phyloP scores from a whole-genome alignment of 352 stramenopile species.

The Globisporangium orthogonon region DNA sequence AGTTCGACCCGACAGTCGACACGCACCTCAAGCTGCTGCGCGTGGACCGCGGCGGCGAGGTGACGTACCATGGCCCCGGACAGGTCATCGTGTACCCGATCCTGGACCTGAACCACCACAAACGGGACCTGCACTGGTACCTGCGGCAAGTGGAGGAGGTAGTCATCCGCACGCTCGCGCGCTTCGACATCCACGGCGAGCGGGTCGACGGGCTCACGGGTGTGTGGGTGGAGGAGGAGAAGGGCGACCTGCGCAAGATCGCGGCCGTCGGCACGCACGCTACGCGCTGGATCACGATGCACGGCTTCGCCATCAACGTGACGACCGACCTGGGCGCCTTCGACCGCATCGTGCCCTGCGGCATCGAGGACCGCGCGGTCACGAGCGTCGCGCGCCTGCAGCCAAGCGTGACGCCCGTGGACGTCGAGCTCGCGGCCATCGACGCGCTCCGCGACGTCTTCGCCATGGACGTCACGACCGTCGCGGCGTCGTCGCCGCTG shows the following conservation, averaged over 20 bases:
- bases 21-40: slow-evolving; percentile 86
- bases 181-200: slow-evolving; percentile 84
- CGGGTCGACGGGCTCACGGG: slow-evolving; percentile 91
- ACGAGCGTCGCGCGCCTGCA: slow-evolving; percentile 68
- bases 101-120: slow-evolving; percentile 92
- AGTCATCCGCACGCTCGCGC: slow-evolving; percentile 89
- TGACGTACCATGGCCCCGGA: slow-evolving; percentile 97
- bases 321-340: slow-evolving; percentile 90
- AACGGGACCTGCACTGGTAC: slow-evolving; percentile 97
- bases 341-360: slow-evolving; percentile 96
- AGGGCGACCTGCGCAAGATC: slow-evolving; percentile 90
- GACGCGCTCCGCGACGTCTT: slow-evolving; percentile 68
- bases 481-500: slow-evolving; percentile 33
- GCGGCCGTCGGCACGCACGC: slow-evolving; percentile 94
- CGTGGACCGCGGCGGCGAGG: slow-evolving; percentile 98
- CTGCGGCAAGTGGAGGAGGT: slow-evolving; percentile 94
- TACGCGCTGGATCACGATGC: slow-evolving; percentile 97
- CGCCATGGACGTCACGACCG: slow-evolving; percentile 46
- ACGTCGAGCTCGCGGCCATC: slow-evolving; percentile 65
- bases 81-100: slow-evolving; percentile 98
- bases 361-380: slow-evolving; percentile 89
- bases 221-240: slow-evolving; percentile 92
- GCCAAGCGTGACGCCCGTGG: slow-evolving; percentile 36
- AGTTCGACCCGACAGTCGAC: slow-evolving; percentile 51
- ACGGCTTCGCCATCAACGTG: slow-evolving; percentile 98